phyloP scores from a whole-genome alignment of 164 flowering plant genomes.

The Nelumbo lutea region DNA sequence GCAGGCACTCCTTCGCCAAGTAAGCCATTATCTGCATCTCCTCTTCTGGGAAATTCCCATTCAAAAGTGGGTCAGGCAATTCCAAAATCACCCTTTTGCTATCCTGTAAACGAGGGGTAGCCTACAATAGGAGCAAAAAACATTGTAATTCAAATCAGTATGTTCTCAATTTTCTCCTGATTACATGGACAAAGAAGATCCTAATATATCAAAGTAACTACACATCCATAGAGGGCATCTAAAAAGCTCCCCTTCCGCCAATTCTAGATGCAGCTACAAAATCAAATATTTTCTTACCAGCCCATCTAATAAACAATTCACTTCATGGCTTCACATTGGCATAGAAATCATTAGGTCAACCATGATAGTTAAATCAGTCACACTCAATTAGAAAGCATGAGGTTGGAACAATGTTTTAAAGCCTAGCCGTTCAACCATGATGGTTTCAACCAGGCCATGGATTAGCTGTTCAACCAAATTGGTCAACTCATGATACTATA shows the following conservation, averaged over 20 bases:
- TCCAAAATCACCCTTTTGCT: constrained; percentile 61
- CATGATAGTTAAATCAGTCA: no score
- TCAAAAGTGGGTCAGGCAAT: constrained; percentile 72
- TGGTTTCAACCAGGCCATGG: no score
- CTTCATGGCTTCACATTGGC: no score
- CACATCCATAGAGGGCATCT: neutral
- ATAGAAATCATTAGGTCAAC: no score
- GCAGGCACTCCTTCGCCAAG: constrained; percentile 88
- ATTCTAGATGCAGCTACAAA: no score
- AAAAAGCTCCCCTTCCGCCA: no score
- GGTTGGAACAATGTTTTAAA: no score
- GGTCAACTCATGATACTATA: no score
- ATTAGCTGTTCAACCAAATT: no score
- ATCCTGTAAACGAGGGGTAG: constrained; percentile 68
- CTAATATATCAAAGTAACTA: neutral
- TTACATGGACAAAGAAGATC: neutral
- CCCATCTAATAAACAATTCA: no score
- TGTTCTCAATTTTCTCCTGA: neutral
- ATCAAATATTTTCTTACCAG: neutral
- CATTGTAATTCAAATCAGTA: constrained; percentile 3
- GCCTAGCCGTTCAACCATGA: no score
- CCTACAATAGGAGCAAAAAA: constrained; percentile 37
- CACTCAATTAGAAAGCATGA: no score
- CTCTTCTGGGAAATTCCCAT: constrained; percentile 69
- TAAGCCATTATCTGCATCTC: constrained; percentile 93